These are phyloP conservation scores for Diphasiastrum complanatum DNA, from an alignment of 83 land plant genomes.

Conservation along the genomic window DNA sequence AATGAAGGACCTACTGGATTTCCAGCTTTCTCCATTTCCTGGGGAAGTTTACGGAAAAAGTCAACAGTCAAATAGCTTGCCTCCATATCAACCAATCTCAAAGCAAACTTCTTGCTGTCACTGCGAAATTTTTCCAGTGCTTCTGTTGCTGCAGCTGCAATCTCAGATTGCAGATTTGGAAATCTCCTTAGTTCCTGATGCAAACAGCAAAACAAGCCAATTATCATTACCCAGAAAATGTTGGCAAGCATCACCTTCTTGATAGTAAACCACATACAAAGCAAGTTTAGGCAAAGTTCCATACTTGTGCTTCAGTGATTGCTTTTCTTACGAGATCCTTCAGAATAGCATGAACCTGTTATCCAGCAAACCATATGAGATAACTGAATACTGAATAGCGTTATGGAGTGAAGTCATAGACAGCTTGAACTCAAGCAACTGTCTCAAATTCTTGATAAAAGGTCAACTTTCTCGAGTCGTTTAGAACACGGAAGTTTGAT, in stretches of 20 bases:
- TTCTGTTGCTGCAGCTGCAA: constrained; percentile 60
- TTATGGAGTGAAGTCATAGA: no score
- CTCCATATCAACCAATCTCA: constrained; percentile 85
- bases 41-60: constrained; percentile 85
- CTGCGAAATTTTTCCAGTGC: constrained; percentile 73
- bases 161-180: constrained; percentile 66
- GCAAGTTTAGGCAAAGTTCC: not conserved
- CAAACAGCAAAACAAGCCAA: not conserved
- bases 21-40: constrained; percentile 59
- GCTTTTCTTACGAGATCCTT: constrained; percentile 75
- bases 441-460: no score
- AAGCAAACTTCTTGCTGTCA: constrained; percentile 55
- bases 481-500: no score
- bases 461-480: no score
- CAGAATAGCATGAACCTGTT: constrained; percentile 66
- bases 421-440: no score
- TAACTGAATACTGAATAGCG: not conserved
- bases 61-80: constrained; percentile 74
- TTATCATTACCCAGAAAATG: not conserved
- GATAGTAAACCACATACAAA: not conserved
- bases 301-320: constrained; percentile 60
- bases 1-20: constrained; percentile 39
- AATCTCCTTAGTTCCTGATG: constrained; percentile 69
- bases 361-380: not conserved
- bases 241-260: not conserved